Base-by-base conservation (phyloP, 257 asterid species). In the Agastache rugosa region DNA sequence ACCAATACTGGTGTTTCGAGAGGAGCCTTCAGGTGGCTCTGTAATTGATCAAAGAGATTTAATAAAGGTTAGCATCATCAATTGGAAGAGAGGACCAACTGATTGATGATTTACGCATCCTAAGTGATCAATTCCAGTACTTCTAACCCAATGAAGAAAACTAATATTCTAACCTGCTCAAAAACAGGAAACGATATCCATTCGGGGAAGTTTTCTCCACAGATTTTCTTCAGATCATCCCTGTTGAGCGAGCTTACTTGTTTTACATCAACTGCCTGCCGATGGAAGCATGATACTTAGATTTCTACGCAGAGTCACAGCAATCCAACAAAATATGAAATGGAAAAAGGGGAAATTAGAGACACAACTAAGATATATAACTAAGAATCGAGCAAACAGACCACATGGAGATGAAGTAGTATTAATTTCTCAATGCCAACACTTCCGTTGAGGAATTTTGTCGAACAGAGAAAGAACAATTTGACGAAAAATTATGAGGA, bases 141-240 rank as follows among this genome's bases (percentile, higher is more conserved):
- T 61, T 25, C 27, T 6, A 41, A 62, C n/a, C 58, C 50, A 61
- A 64, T 65, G 29, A 11, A 44, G 50, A 59, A 59, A 63, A 19
- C 42, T 34, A 48, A n/a, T 1, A 55, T 23, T 19, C 71, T 39
- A 65, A 93, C 99, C 96, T 94, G 99, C 79, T 94, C 97, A 77
- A 62, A 94, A 60, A 84, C 96, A 8, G 99, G 99, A 83, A 94
- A 94, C 4, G 99, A 94, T 74, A 94, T 92, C 99, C 97, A 94
- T 29, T 89, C 90, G 2, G 99, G 99, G 64, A 84, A 87, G 70
- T 84, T 87, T 12, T 90, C 98, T 29, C 99, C 99, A 60, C 99
- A 94, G 15, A 94, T 88, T 84, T 89, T 90, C 84, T 88, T 90
- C 78, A 94, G 61, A 83, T 94, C 99, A 39, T 94, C 98, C 85